Percentiles rank a stretch among this genome's conserved stretches.
Conservation (phyloP, 345 rosid genomes). For the Odontarrhena argentea region DNA sequence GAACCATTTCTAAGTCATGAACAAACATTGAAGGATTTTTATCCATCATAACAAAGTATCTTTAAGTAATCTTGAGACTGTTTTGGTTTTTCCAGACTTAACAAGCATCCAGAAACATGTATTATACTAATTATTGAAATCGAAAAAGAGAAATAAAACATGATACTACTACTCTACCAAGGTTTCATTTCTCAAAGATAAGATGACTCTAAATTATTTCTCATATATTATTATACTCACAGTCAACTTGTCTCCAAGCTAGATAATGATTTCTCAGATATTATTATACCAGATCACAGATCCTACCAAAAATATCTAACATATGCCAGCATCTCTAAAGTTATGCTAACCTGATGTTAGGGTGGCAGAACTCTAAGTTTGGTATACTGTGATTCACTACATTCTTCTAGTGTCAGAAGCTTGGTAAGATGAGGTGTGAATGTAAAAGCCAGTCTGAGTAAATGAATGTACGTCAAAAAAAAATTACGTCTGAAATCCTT, state of each 20-base stretch:
- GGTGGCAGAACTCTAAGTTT: constrained; percentile 69
- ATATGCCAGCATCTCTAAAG: constrained; percentile 17
- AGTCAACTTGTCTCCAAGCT: constrained; percentile 98
- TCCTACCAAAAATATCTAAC: neutral
- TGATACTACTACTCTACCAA: neutral
- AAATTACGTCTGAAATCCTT: neutral
- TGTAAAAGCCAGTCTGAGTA: constrained; percentile 1
- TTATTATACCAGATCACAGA: no score
- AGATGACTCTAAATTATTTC: neutral
- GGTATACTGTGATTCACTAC: constrained; percentile 70
- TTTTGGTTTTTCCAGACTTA: constrained; percentile 78
- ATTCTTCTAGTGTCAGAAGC: constrained; percentile 46
- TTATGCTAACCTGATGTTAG: constrained; percentile 41
- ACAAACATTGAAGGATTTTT: neutral
- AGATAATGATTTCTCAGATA: constrained; percentile 48
- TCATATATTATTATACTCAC: constrained; percentile 53
- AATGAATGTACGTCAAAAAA: neutral
- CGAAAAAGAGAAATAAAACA: constrained; percentile 8
- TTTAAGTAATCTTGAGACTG: constrained; percentile 71
- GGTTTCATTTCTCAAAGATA: neutral
- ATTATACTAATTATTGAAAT: constrained; percentile 82
- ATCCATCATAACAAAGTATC: constrained; percentile 44
- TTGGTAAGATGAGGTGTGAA: constrained; percentile 18
- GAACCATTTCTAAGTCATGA: constrained; percentile 6
- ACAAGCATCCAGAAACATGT: constrained; percentile 97